Evolutionary conservation across 1,139 yeast species (phyloP).

Genomic region (Eremothecium coryli): DNA sequence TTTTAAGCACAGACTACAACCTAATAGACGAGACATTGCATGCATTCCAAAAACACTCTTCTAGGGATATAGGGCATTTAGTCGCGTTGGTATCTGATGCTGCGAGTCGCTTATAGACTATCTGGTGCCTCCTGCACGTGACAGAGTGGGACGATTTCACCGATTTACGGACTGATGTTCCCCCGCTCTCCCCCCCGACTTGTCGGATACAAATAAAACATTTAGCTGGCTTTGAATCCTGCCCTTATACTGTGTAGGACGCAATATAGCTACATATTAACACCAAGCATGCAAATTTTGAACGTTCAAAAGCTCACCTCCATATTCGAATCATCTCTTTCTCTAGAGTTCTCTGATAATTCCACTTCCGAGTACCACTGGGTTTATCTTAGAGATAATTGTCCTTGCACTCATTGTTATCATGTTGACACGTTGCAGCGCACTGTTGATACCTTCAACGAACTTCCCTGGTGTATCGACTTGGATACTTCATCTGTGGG

Average conservation of each 20-base stretch:
- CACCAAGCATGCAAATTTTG: conserved; percentile 1
- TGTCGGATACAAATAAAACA: too few relatives aligned
- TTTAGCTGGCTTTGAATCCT: too few relatives aligned
- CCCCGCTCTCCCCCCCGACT: too few relatives aligned
- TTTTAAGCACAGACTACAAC: neutral
- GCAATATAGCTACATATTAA: too few relatives aligned
- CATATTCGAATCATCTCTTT: conserved; percentile 7
- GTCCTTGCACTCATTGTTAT: conserved; percentile 55
- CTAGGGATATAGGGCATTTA: neutral
- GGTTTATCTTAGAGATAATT: conserved; percentile 46
- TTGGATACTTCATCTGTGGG: neutral
- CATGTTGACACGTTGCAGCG: conserved; percentile 57
- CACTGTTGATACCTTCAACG: conserved; percentile 46
- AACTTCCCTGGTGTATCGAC: conserved; percentile 2
- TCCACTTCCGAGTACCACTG: conserved; percentile 7
- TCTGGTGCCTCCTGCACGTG: too few relatives aligned
- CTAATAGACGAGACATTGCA: neutral
- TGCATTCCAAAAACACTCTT: neutral
- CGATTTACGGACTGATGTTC: too few relatives aligned
- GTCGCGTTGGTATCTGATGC: neutral
- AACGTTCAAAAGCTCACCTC: neutral
- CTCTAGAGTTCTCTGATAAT: conserved; percentile 3
- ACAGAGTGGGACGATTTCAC: too few relatives aligned
- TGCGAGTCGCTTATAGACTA: conserved; percentile 1
- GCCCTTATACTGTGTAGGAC: too few relatives aligned